Evolutionary conservation across 192 early-diverging fungal genomes (phyloP).

Genomic region (Coemansia sp.): DNA sequence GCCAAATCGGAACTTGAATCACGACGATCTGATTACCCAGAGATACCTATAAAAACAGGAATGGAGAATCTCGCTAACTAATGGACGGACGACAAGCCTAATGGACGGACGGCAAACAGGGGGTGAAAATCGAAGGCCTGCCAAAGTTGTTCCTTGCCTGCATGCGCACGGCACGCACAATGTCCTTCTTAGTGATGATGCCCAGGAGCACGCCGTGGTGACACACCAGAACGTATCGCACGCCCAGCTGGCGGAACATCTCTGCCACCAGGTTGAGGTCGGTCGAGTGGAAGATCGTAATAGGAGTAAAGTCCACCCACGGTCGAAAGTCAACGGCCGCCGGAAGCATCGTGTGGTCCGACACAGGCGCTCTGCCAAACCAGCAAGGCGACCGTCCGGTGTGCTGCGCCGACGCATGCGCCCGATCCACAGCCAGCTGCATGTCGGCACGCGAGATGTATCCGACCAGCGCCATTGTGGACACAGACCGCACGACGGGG

Average conservation of each 20-base stretch:
- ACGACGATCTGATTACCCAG: too few species aligned
- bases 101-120: neutral
- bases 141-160: conserved; percentile 40
- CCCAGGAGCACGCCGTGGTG: conserved; percentile 63
- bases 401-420: conserved; percentile 19
- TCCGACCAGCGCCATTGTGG: conserved; percentile 65
- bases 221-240: conserved; percentile 63
- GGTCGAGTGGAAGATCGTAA: conserved; percentile 62
- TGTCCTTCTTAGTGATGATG: conserved; percentile 74
- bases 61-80: neutral
- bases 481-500: conserved; percentile 64
- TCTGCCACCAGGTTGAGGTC: conserved; percentile 70
- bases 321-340: conserved; percentile 59
- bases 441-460: conserved; percentile 70
- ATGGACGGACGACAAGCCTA: too few species aligned
- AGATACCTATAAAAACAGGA: neutral
- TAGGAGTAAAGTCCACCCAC: conserved; percentile 70
- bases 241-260: conserved; percentile 65
- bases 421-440: conserved; percentile 32
- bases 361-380: conserved; percentile 7
- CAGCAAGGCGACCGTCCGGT: conserved; percentile 36
- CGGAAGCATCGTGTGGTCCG: neutral
- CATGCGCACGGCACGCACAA: conserved; percentile 56
- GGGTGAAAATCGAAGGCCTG: conserved; percentile 14
- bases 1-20: too few species aligned